Percentiles rank a stretch among this genome's conserved stretches.
These are phyloP conservation scores for Nyssa sinensis DNA, from an alignment of 148 eudicot genomes.

Conservation along the genomic window DNA sequence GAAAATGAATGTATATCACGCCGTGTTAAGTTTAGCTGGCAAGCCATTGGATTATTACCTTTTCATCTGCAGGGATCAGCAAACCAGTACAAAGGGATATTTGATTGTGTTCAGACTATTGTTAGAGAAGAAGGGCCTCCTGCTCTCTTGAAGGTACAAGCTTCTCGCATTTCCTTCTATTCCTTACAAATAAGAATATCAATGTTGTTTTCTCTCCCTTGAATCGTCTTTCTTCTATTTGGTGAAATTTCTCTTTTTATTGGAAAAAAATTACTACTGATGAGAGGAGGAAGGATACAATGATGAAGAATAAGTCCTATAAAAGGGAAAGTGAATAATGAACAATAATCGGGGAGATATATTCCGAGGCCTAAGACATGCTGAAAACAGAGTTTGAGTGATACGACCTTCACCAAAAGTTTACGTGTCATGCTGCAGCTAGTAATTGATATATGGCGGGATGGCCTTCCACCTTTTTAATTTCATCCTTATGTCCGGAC, in stretches of 20 bases:
- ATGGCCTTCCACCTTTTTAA: constrained; percentile 1
- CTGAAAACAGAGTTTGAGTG: background rate
- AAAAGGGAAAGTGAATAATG: background rate
- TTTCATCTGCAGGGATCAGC: constrained; percentile 56
- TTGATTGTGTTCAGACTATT: constrained; percentile 66
- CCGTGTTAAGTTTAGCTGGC: background rate
- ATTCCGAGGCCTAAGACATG: background rate
- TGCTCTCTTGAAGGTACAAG: constrained; percentile 61
- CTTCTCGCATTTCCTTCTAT: background rate
- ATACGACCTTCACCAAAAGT: too few species aligned
- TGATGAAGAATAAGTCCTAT: background rate
- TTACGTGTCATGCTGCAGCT: background rate
- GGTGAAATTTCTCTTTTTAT: background rate
- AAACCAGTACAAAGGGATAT: constrained; percentile 61
- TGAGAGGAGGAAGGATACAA: background rate
- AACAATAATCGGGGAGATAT: background rate
- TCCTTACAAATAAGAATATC: background rate
- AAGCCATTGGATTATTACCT: background rate
- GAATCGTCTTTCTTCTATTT: background rate
- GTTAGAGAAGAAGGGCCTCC: constrained; percentile 70
- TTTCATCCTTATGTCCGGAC: background rate
- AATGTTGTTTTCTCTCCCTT: background rate
- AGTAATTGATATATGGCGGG: background rate
- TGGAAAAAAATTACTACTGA: background rate
- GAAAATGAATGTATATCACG: background rate